Base-by-base conservation (phyloP, 352 stramenopile genomes). In the Phytophthora agathidicida region DNA sequence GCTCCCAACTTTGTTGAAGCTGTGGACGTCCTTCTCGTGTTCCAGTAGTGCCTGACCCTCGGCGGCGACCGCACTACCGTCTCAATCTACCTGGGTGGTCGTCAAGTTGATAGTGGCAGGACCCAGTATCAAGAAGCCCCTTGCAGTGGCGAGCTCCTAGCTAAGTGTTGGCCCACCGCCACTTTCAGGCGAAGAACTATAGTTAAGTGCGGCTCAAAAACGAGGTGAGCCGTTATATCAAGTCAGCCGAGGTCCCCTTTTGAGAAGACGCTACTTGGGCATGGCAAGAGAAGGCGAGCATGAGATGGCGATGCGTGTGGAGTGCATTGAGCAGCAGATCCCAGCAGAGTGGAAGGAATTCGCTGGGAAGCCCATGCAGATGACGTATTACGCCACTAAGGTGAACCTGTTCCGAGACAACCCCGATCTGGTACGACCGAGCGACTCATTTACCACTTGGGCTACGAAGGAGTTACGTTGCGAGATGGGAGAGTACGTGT, bases 341-440 rank as follows among this genome's bases (percentile, higher is more conserved):
- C 76, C 76, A 0, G 8, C 24, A 0, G 56, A 80, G 30, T 86
- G 76, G 76, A 76, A 69, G 31, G 32, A 49, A 36, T 78, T 88
- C 28, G 69, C 76, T 1, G 75, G 73, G 0, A 70, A 71, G 5
- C 77, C 77, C 16, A 77, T 89, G 73, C 63, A 73, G 16, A 77
- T 93, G 47, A 61, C 67, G 23, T 85, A 90, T 65, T 88, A 84
- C 32, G 64, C 69, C 44, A 83, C 77, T 17, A 67, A 57, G 7
- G 81, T 93, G 41, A 84, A 89, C 53, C 86, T 74, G 4, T 91
- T 89, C 33, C 76, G 77, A 23, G 67, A 75, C 2, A 90, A 91
- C 38, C 51, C 48, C 5, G 37, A 80, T 11, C 45, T 91, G n/a
- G 36, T 71, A 38, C 60, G 27, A 10, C 78, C 83, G 1, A 70